Evolutionary conservation across 2,329 filamentous ascomycete genomes (phyloP).

Genomic region (Claviceps sp.): DNA sequence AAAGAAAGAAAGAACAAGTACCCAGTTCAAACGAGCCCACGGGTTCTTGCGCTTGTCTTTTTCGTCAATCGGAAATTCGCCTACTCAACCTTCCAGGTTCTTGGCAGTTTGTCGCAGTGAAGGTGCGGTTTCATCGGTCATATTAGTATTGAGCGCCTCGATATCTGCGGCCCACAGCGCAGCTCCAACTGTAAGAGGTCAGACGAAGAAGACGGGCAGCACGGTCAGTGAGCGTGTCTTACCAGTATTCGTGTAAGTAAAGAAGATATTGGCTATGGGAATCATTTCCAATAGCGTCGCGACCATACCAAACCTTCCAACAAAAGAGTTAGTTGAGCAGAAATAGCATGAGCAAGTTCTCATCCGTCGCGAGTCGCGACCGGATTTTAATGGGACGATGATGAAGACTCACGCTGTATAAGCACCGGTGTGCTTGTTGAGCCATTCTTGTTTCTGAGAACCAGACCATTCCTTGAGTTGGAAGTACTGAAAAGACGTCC

Average conservation of each 20-base stretch:
- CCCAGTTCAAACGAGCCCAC: background rate
- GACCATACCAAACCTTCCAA: slow-evolving; percentile 53
- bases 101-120: slow-evolving; percentile 34
- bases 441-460: slow-evolving; percentile 51
- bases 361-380: background rate
- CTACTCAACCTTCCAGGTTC: slow-evolving; percentile 31
- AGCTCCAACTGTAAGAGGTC: slow-evolving; percentile 51
- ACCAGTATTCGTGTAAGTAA: slow-evolving; percentile 79
- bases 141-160: slow-evolving; percentile 41
- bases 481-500: slow-evolving; percentile 52
- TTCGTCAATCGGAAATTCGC: background rate
- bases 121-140: slow-evolving; percentile 38
- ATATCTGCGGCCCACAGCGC: slow-evolving; percentile 91
- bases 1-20: background rate
- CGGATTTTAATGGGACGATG: background rate
- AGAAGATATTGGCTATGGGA: slow-evolving; percentile 69
- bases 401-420: slow-evolving; percentile 59
- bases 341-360: background rate
- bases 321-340: slow-evolving; percentile 5
- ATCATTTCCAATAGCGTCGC: slow-evolving; percentile 75
- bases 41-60: background rate
- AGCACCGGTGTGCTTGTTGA: slow-evolving; percentile 55
- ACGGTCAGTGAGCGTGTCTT: slow-evolving; percentile 10
- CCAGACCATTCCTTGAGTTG: slow-evolving; percentile 75
- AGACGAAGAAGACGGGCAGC: background rate